A percentile compares a stretch with the other conserved stretches of the same genome.
phyloP scores from a whole-genome alignment of 106 monocot genomes.

The Posidonia australis region DNA sequence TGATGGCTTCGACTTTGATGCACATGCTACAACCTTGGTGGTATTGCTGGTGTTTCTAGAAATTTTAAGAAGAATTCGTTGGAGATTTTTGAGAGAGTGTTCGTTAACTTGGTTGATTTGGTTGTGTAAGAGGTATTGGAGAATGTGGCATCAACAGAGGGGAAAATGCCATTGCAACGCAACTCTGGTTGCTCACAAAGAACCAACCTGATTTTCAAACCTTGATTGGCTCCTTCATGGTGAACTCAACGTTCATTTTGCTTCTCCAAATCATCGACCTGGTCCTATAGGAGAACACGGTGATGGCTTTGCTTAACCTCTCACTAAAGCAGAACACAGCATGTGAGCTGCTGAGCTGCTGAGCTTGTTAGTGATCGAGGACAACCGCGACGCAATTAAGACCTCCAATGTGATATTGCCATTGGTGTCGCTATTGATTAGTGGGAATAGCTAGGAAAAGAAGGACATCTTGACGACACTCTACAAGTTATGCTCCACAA shows the following conservation, averaged over 20 bases:
- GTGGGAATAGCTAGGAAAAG: conserved; percentile 43
- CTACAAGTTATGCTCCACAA: conserved; percentile 37
- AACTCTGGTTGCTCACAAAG: conserved; percentile 55
- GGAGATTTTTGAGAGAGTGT: conserved; percentile 16
- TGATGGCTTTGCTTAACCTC: conserved; percentile 65
- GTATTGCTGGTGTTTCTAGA: not conserved
- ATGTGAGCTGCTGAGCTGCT: conserved; percentile 52
- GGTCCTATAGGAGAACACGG: conserved; percentile 48
- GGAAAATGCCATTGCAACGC: conserved; percentile 34
- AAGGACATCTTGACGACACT: conserved; percentile 67
- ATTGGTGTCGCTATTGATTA: conserved; percentile 37
- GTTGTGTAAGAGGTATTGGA: conserved; percentile 31
- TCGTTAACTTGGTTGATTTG: conserved; percentile 36
- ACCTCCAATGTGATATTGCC: conserved; percentile 59
- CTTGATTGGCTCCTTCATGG: conserved; percentile 38
- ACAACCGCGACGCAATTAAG: conserved; percentile 39
- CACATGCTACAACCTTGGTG: no score
- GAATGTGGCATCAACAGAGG: conserved; percentile 6
- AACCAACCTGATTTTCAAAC: conserved; percentile 48
- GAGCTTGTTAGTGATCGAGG: conserved; percentile 49
- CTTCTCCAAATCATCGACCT: conserved; percentile 40
- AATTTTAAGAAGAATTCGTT: not conserved
- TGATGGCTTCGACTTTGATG: not conserved
- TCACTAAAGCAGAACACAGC: conserved; percentile 73
- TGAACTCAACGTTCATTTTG: conserved; percentile 31